A percentile compares a stretch with the other conserved stretches of the same genome.
Evolutionary conservation across 192 early-diverging fungal species (phyloP).

Genomic region (Entomortierella lignicola): DNA sequence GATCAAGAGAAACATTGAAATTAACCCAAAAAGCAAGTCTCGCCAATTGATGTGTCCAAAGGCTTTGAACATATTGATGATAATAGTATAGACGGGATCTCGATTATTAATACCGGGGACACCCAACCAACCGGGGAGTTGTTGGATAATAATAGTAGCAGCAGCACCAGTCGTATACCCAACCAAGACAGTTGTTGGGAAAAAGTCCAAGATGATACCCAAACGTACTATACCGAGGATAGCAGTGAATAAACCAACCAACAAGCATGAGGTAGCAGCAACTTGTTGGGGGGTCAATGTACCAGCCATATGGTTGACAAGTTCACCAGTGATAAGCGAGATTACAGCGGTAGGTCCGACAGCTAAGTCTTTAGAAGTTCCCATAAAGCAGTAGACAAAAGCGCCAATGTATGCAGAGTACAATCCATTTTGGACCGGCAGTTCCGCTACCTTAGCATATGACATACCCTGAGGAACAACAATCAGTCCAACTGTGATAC

Average conservation of each 20-base stretch:
- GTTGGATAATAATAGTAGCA: constrained; percentile 77
- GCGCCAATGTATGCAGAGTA: constrained; percentile 78
- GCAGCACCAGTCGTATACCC: constrained; percentile 93
- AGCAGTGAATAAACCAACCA: constrained; percentile 77
- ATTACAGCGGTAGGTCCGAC: constrained; percentile 74
- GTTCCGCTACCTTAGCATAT: constrained; percentile 77
- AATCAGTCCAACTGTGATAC: constrained; percentile 77
- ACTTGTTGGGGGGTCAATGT: constrained; percentile 46
- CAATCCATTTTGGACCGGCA: constrained; percentile 78
- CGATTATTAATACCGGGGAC: constrained; percentile 82
- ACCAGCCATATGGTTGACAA: constrained; percentile 23
- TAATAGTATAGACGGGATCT: constrained; percentile 66
- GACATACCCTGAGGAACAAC: constrained; percentile 79
- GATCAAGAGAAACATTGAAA: constrained; percentile 25
- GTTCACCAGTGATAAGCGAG: constrained; percentile 47
- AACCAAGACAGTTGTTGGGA: constrained; percentile 84
- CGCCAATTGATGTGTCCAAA: constrained; percentile 35
- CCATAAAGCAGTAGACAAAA: constrained; percentile 77
- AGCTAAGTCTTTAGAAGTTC: constrained; percentile 81
- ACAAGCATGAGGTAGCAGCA: constrained; percentile 73
- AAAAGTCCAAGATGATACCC: constrained; percentile 90
- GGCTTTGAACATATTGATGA: constrained; percentile 41
- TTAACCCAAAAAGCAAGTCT: constrained; percentile 44
- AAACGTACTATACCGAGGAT: constrained; percentile 86
- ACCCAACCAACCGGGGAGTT: constrained; percentile 80